Evolutionary conservation across 2,329 filamentous ascomycete genomes (phyloP), one percentile per base, ranked within the genome.

Genomic region (Helotiales sp.): DNA sequence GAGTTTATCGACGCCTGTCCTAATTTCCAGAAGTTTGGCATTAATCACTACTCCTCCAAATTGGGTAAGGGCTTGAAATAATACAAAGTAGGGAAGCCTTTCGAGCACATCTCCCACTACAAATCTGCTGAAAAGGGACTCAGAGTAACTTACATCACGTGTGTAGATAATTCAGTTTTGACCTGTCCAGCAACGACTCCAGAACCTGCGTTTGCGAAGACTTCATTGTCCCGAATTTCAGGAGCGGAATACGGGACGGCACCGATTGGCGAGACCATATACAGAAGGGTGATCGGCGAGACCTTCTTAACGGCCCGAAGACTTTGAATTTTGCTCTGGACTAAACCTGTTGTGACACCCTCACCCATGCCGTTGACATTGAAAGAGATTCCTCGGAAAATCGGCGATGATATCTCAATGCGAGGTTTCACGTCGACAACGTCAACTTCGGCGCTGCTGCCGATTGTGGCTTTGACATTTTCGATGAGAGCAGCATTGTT

Each of bases 1-100:
- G 15, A 84, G 76, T 63, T 76, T 77, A 68, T 82, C 78, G 11
- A 81, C 77, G 6, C 66, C 64, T 7, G 57, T 65, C 72, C 74
- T 73, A 11, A 63, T 37, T 26, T 61, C 34, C 11, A 61, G 62
- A 17, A 24, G 17, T 2, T 6, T 37, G 6, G 54, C 13, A 34
- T 28, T 30, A 20, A 3, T 20, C 2, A 2, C 4, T 55, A 1
- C 15, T 7, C 3, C 24, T 24, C 22, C 22, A 1, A 6, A 26
- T n/a, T n/a, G n/a, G n/a, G n/a, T n/a, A n/a, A n/a, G n/a, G n/a
- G n/a, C n/a, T n/a, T n/a, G n/a, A n/a, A n/a, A n/a, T n/a, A n/a
- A n/a, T n/a, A n/a, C n/a, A n/a, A n/a, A n/a, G n/a, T n/a, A n/a
- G n/a, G n/a, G n/a, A n/a, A n/a, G n/a, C n/a, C n/a, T n/a, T n/a